These are phyloP conservation scores for Saturnispora sekii DNA, from an alignment of 805 yeast species.

Conservation along the genomic window DNA sequence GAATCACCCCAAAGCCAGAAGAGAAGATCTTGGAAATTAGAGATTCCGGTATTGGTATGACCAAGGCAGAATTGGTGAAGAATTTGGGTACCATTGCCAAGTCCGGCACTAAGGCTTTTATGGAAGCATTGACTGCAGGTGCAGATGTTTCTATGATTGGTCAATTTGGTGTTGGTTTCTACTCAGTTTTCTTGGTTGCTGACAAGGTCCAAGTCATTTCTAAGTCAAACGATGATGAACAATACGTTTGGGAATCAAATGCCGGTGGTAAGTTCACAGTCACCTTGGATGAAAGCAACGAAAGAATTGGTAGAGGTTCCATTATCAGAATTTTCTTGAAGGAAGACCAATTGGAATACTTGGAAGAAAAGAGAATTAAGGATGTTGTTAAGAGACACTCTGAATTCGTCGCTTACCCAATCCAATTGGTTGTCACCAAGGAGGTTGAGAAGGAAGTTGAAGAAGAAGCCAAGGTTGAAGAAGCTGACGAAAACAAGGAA, in stretches of 20 bases:
- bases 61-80: slow-evolving; percentile 97
- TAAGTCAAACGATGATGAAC: slow-evolving; percentile 98
- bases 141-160: slow-evolving; percentile 99
- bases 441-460: slow-evolving; percentile 97
- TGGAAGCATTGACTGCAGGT: slow-evolving; percentile 99
- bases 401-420: slow-evolving; percentile 98
- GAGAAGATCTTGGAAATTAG: slow-evolving; percentile 90
- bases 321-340: slow-evolving; percentile 90
- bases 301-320: slow-evolving; percentile 90
- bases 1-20: slow-evolving; percentile 96
- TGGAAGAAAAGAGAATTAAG: slow-evolving; percentile 98
- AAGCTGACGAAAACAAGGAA: slow-evolving; percentile 45
- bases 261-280: slow-evolving; percentile 99
- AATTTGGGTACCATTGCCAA: slow-evolving; percentile 99
- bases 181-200: slow-evolving; percentile 97
- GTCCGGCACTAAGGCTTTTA: slow-evolving; percentile 98
- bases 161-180: slow-evolving; percentile 99
- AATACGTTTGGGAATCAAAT: slow-evolving; percentile 98
- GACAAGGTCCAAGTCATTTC: slow-evolving; percentile 98
- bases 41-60: slow-evolving; percentile 99
- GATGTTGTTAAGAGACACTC: slow-evolving; percentile 99
- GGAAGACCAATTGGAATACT: slow-evolving; percentile 97
- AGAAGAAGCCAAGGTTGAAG: slow-evolving; percentile 45
- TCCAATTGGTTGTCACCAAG: slow-evolving; percentile 95
- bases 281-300: slow-evolving; percentile 79